Base-by-base conservation (phyloP, 805 yeast genomes). In the Candida endomychidarum region DNA sequence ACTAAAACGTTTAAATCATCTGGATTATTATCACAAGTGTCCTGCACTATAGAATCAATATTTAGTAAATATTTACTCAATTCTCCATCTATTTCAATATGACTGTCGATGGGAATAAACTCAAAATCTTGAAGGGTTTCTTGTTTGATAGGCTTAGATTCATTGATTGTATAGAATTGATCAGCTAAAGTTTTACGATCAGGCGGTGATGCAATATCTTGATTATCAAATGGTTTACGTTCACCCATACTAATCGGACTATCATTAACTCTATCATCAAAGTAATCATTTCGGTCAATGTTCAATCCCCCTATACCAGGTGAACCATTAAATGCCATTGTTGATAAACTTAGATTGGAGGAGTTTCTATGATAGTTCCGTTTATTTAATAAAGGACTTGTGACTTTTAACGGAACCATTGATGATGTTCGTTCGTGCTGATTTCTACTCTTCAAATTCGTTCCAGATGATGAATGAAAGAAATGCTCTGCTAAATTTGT, bases 101-200 rank as follows among this genome's bases (percentile, higher is more conserved):
- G 24, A 2, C 34, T 18, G 22, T 47, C 48, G 1, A 45, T 8
- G 0, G 47, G 42, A 2, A 27, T 31, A 18, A 38, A 45, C 14
- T 28, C 17, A 12, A 43, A 27, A 5, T 26, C 20, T n/a, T 21
- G 18, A 8, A 40, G 17, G 17, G 39, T 41, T 12, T 47, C 36
- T 16, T 43, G 35, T 24, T 38, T 26, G 12, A 33, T 18, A 6
- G 33, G 19, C 7, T 27, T 38, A 15, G 43, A 23, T 15, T 61
- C 66, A 19, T 45, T 25, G 2, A 37, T 38, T 11, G 48, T 24
- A 26, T 40, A 47, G 48, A 69, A 69, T 48, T 67, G 73, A 41
- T 67, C 71, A 35, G 67, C 73, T 40, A 69, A 50, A 23, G 68
- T 52, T 45, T 65, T 65, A 29, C 54, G 53, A 37, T 58, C 64